These are phyloP conservation scores for Termitomyces sp. DNA, from an alignment of 768 basidiomycete genomes.

Conservation along the genomic window DNA sequence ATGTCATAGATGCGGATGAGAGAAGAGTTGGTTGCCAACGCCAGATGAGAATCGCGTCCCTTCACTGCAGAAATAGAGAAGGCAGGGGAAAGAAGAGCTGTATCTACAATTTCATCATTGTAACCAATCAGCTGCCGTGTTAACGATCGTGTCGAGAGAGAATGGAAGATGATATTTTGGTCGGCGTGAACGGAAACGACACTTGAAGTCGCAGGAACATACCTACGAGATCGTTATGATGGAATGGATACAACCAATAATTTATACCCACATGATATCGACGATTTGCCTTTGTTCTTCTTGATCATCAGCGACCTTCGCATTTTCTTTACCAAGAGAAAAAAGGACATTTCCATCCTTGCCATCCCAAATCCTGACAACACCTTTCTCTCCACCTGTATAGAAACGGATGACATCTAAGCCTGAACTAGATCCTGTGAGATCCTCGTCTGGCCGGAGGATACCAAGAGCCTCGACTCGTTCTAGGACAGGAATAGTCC, in stretches of 20 bases:
- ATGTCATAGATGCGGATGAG: slow-evolving; percentile 87
- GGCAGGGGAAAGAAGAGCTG: slow-evolving; percentile 58
- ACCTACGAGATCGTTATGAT: slow-evolving; percentile 38
- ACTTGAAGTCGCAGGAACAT: slow-evolving; percentile 55
- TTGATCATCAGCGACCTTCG: slow-evolving; percentile 40
- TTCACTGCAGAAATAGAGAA: slow-evolving; percentile 14
- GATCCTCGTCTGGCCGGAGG: slow-evolving; percentile 43
- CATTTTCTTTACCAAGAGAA: slow-evolving; percentile 46
- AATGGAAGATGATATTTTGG: slow-evolving; percentile 94
- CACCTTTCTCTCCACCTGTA: slow-evolving; percentile 89
- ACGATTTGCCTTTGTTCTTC: slow-evolving; percentile 85
- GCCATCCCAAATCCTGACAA: slow-evolving; percentile 82
- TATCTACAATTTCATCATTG: slow-evolving; percentile 97
- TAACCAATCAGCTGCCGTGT: slow-evolving; percentile 88
- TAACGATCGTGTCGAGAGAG: slow-evolving; percentile 56
- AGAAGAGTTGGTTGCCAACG: slow-evolving; percentile 96
- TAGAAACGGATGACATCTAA: slow-evolving; percentile 57
- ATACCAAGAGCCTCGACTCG: slow-evolving; percentile 85
- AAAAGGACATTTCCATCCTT: slow-evolving; percentile 56
- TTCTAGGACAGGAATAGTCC: slow-evolving; percentile 80
- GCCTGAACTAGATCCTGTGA: slow-evolving; percentile 35
- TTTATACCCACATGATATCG: slow-evolving; percentile 67
- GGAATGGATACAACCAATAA: background rate
- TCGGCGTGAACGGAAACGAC: slow-evolving; percentile 88
- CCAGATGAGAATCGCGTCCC: slow-evolving; percentile 64